A percentile compares a stretch with the other conserved stretches of the same genome.
phyloP scores from a whole-genome alignment of 768 basidiomycete genomes.

The Mycena alexandri region DNA sequence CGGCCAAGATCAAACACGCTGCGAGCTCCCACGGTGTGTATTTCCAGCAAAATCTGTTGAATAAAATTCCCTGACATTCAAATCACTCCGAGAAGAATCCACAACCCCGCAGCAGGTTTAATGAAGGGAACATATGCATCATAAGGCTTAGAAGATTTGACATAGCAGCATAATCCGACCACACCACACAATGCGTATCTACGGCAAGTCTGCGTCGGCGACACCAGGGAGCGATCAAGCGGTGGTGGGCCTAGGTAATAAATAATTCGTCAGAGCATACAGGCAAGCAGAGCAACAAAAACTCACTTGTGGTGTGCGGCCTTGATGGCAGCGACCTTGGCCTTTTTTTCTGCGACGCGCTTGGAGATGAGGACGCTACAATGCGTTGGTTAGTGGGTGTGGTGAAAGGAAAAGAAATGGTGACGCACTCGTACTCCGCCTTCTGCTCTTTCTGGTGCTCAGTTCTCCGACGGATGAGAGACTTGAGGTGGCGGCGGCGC shows the following conservation, averaged over 20 bases:
- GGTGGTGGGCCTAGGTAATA: slow-evolving; percentile 24
- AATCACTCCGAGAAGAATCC: too few relatives aligned
- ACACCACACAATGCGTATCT: slow-evolving; percentile 23
- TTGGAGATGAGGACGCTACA: slow-evolving; percentile 80
- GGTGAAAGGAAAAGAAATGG: slow-evolving; percentile 3
- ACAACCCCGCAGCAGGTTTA: not conserved
- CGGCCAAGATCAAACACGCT: too few relatives aligned
- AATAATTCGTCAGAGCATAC: not conserved
- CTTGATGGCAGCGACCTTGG: slow-evolving; percentile 89
- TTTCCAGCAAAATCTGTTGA: too few relatives aligned
- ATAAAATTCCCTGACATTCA: too few relatives aligned
- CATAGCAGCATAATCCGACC: slow-evolving; percentile 34
- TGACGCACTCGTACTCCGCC: slow-evolving; percentile 87
- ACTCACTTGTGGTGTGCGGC: slow-evolving; percentile 81
- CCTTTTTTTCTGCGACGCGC: slow-evolving; percentile 94
- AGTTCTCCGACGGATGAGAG: slow-evolving; percentile 89
- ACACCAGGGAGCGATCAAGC: slow-evolving; percentile 19
- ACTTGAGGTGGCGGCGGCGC: slow-evolving; percentile 91
- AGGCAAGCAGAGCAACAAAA: slow-evolving; percentile 32
- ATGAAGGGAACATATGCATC: slow-evolving; percentile 31
- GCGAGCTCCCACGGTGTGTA: too few relatives aligned
- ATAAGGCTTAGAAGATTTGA: slow-evolving; percentile 33
- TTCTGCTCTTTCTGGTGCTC: slow-evolving; percentile 97
- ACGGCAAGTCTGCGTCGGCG: slow-evolving; percentile 24
- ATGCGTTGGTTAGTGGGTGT: not conserved